phyloP scores from a whole-genome alignment of 2,329 filamentous ascomycete genomes.

The Calonectria montana region DNA sequence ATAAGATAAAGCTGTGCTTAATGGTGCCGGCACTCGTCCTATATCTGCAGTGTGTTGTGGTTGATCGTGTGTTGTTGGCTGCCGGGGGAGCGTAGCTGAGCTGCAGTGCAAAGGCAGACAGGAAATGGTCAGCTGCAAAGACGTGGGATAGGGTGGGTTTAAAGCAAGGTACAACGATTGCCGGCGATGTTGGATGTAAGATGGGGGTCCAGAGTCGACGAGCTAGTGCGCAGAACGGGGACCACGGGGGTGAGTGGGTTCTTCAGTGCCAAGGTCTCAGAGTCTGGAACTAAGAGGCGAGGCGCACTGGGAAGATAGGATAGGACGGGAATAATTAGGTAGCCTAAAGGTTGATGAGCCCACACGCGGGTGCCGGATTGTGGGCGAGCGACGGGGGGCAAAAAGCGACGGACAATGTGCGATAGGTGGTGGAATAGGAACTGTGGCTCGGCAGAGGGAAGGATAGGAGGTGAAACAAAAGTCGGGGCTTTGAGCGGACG shows the following conservation, averaged over 20 bases:
- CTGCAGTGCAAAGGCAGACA: not conserved
- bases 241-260: constrained; percentile 1
- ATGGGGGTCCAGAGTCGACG: not conserved
- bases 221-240: not conserved
- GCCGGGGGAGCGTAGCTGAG: not conserved
- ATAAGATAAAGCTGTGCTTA: not conserved
- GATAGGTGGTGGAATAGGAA: not conserved
- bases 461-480: constrained; percentile 8
- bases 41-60: not conserved
- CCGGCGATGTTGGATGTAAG: not conserved
- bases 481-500: constrained; percentile 12
- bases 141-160: constrained; percentile 13
- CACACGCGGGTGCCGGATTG: constrained; percentile 2
- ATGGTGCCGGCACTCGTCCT: not conserved
- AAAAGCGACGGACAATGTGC: not conserved
- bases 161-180: constrained; percentile 9
- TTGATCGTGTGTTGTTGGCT: not conserved
- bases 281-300: not conserved
- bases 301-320: not conserved
- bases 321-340: constrained; percentile 6
- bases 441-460: not conserved
- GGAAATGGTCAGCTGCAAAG: constrained; percentile 6
- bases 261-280: constrained; percentile 14
- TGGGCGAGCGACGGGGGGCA: not conserved
- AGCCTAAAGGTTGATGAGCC: not conserved